Evolutionary conservation across 2,329 filamentous ascomycete genomes (phyloP).

Genomic region (Aureobasidium sp.): DNA sequence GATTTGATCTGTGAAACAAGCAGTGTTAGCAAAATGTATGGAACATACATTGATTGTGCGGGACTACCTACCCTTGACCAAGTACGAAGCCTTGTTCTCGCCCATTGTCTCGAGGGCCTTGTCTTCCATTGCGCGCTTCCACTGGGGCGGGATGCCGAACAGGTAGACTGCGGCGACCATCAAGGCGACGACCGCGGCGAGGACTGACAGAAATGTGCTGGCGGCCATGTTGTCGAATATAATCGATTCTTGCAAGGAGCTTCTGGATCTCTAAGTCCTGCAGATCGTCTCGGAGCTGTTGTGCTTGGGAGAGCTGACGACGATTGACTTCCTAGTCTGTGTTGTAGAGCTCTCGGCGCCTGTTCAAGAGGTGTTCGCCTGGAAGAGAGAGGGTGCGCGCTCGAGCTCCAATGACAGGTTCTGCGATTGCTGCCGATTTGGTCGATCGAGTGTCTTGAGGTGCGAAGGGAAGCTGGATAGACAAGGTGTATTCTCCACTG

Average conservation of each 20-base stretch:
- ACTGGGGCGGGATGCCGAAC: constrained; percentile 41
- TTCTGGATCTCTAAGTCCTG: background rate
- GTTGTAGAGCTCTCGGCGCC: background rate
- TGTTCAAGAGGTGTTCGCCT: background rate
- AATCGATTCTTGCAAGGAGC: background rate
- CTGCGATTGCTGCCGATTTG: background rate
- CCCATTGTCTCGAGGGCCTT: constrained; percentile 45
- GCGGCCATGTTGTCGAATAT: constrained; percentile 21
- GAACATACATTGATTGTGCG: no score
- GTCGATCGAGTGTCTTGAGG: background rate
- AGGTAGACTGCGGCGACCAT: constrained; percentile 37
- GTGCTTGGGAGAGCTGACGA: background rate
- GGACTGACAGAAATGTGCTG: constrained; percentile 21
- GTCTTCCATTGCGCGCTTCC: constrained; percentile 41
- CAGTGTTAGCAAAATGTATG: background rate
- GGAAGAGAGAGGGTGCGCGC: background rate
- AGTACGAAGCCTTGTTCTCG: constrained; percentile 40
- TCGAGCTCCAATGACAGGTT: background rate
- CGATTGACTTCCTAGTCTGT: background rate
- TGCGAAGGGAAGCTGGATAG: background rate
- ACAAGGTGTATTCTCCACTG: background rate
- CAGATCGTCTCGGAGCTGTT: background rate
- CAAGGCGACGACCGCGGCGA: constrained; percentile 31
- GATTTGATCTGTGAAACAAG: constrained; percentile 20
- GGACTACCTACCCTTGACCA: constrained; percentile 22